Conservation (phyloP, 2,329 filamentous ascomycete genomes). For the Exophiala mesophila region DNA sequence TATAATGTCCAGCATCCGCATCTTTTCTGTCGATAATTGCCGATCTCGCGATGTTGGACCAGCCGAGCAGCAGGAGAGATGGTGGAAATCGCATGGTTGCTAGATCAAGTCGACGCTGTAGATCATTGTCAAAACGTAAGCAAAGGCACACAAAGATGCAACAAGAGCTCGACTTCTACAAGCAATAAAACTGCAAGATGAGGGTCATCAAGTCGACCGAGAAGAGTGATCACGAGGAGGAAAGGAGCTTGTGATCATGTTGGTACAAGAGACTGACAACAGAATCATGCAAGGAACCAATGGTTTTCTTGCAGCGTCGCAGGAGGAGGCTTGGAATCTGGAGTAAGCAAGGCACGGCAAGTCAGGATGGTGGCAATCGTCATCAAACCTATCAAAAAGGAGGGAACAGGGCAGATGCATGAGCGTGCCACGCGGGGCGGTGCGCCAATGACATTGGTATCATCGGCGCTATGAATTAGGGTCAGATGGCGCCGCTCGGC, state of each 20-base stretch:
- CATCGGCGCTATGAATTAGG: too few relatives aligned
- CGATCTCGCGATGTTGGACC: constrained; percentile 2
- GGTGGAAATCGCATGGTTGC: constrained; percentile 14
- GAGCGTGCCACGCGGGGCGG: too few relatives aligned
- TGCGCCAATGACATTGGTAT: too few relatives aligned
- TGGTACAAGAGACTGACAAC: too few relatives aligned
- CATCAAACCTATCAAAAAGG: too few relatives aligned
- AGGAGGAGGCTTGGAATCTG: too few relatives aligned
- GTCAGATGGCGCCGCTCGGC: too few relatives aligned
- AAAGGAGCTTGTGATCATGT: background rate
- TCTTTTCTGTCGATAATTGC: constrained; percentile 11
- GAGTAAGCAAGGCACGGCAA: too few relatives aligned
- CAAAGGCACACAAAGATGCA: background rate
- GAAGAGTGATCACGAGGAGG: background rate
- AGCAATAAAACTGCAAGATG: background rate
- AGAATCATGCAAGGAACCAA: too few relatives aligned
- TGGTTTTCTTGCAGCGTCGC: too few relatives aligned
- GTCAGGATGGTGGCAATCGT: too few relatives aligned
- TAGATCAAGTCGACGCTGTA: background rate
- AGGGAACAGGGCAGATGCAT: too few relatives aligned
- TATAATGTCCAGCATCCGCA: background rate
- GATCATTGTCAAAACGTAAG: constrained; percentile 10
- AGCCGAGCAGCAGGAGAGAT: constrained; percentile 5
- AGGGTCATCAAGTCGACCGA: background rate
- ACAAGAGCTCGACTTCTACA: background rate